These are phyloP conservation scores for Mallotus repandus DNA, from an alignment of 441 rosid genomes.

Conservation along the genomic window DNA sequence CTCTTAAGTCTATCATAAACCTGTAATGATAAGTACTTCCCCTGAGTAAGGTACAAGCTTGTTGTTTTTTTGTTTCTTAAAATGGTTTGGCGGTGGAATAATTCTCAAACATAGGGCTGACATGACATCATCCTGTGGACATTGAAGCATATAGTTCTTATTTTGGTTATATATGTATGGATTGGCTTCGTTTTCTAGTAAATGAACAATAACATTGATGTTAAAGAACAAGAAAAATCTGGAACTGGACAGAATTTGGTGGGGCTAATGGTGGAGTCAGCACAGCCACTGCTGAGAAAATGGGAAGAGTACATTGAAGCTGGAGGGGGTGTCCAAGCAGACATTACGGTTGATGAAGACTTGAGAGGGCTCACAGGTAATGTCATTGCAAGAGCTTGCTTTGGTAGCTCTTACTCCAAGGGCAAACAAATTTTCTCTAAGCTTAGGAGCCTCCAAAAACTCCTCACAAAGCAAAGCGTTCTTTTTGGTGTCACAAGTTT, in stretches of 20 bases:
- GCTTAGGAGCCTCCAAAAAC: slow-evolving; percentile 63
- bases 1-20: too few species aligned
- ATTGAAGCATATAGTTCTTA: too few species aligned
- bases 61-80: too few species aligned
- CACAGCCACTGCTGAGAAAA: slow-evolving; percentile 47
- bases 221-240: background rate
- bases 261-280: slow-evolving; percentile 67
- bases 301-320: slow-evolving; percentile 55
- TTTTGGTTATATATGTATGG: too few species aligned
- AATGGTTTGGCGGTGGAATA: background rate
- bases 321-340: slow-evolving; percentile 39
- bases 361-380: slow-evolving; percentile 62
- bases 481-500: slow-evolving; percentile 44
- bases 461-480: slow-evolving; percentile 46
- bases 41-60: too few species aligned
- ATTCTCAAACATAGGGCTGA: background rate
- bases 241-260: slow-evolving; percentile 53
- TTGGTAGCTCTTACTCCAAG: slow-evolving; percentile 65
- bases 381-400: slow-evolving; percentile 75
- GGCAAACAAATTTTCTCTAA: slow-evolving; percentile 74
- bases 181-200: too few species aligned
- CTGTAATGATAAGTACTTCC: too few species aligned
- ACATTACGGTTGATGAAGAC: slow-evolving; percentile 60
- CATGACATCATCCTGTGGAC: too few species aligned
- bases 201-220: too few species aligned